Percentiles rank a stretch among this genome's conserved stretches.
Evolutionary conservation across 2,329 filamentous ascomycete species (phyloP).

Genomic region (Blumeriella jaapii): DNA sequence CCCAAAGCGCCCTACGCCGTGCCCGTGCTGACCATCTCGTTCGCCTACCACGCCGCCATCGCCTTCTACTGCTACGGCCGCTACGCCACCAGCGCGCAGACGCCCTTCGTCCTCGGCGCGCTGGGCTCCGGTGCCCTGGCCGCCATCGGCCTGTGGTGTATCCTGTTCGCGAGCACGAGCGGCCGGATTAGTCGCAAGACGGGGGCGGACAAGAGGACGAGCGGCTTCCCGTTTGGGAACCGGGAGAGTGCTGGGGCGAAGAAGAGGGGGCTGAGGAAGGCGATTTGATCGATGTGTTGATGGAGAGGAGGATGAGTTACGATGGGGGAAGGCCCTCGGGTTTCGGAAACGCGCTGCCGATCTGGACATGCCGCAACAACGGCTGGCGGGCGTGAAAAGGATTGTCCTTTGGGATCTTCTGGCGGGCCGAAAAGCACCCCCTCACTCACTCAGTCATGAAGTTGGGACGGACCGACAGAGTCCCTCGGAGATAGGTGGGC

Average conservation of each 20-base stretch:
- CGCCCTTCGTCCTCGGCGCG: slow-evolving; percentile 41
- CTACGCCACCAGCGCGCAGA: slow-evolving; percentile 38
- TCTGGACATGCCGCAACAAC: no score
- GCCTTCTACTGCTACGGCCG: slow-evolving; percentile 50
- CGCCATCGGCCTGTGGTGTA: slow-evolving; percentile 47
- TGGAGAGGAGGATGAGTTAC: not conserved
- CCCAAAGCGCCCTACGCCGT: slow-evolving; percentile 44
- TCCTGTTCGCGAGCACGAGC: slow-evolving; percentile 36
- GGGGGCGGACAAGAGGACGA: slow-evolving; percentile 54
- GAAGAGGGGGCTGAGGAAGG: slow-evolving; percentile 22
- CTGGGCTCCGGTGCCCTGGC: slow-evolving; percentile 38
- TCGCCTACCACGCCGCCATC: slow-evolving; percentile 42
- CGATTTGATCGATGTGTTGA: slow-evolving; percentile 3
- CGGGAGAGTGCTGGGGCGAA: slow-evolving; percentile 29
- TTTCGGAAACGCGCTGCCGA: no score
- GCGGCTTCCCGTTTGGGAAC: slow-evolving; percentile 55
- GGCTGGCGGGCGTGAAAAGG: no score
- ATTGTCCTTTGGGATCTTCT: no score
- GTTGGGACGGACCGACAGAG: no score
- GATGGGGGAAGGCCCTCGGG: not conserved
- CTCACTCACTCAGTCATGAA: no score
- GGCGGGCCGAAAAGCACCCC: no score
- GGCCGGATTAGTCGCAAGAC: slow-evolving; percentile 50
- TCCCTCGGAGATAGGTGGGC: no score
- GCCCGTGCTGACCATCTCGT: slow-evolving; percentile 46